Percentiles rank a stretch among this genome's conserved stretches.
Conservation (phyloP, 495 filamentous ascomycete species). For the Jackrogersella multiformis region DNA sequence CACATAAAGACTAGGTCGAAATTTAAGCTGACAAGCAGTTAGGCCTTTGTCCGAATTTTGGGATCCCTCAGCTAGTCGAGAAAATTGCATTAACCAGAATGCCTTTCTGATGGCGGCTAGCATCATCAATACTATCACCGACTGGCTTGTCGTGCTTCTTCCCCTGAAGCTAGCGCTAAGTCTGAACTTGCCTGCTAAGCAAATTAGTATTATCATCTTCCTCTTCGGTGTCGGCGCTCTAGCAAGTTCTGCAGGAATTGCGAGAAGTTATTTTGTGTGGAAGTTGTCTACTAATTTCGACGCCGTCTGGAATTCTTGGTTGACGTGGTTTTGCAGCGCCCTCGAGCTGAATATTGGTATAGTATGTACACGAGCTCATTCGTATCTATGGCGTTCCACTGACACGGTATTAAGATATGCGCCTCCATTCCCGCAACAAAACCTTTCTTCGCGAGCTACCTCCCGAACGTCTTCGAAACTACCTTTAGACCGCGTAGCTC, state of each 20-base stretch:
- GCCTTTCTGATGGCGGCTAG: conserved; percentile 62
- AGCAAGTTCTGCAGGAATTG: conserved; percentile 65
- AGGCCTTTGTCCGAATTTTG: conserved; percentile 67
- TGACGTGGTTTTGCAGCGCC: conserved; percentile 60
- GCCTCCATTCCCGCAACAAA: conserved; percentile 64
- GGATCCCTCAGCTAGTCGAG: conserved; percentile 50
- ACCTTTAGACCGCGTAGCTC: conserved; percentile 11
- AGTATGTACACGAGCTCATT: conserved; percentile 52
- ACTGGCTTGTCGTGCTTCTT: conserved; percentile 65
- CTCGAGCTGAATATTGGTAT: conserved; percentile 69
- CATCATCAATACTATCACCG: conserved; percentile 68
- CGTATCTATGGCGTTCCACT: background rate
- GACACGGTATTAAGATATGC: conserved; percentile 54
- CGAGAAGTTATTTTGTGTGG: conserved; percentile 59
- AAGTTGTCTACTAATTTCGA: conserved; percentile 50
- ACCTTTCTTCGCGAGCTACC: conserved; percentile 54
- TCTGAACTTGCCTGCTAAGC: conserved; percentile 62
- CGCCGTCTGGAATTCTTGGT: conserved; percentile 63
- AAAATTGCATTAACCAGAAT: conserved; percentile 62
- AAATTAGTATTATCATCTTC: conserved; percentile 64
- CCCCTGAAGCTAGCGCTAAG: conserved; percentile 68
- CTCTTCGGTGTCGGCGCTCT: conserved; percentile 68
- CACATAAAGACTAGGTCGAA: background rate
- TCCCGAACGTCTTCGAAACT: conserved; percentile 22
- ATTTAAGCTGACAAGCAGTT: conserved; percentile 4